phyloP scores from a whole-genome alignment of 2,329 filamentous ascomycete genomes.

The Cadophora sp. region DNA sequence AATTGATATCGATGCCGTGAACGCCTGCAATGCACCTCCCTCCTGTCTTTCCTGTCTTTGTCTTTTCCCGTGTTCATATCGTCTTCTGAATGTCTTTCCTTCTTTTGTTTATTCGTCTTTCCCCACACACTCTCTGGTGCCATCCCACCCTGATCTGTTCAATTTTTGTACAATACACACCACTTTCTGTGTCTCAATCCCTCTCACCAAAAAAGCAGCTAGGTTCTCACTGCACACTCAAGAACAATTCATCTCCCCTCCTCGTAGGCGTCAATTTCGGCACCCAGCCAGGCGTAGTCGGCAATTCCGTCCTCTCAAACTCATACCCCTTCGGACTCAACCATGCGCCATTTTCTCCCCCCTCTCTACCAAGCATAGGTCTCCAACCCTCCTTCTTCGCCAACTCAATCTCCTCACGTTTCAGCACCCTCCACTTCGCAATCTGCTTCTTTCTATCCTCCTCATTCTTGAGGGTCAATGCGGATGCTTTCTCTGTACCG shows the following conservation, averaged over 20 bases:
- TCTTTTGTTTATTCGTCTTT: neutral
- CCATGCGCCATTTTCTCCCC: neutral
- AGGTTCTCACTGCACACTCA: constrained; percentile 56
- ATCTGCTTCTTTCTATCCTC: constrained; percentile 35
- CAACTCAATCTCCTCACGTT: constrained; percentile 32
- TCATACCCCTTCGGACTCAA: constrained; percentile 15
- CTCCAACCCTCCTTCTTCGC: constrained; percentile 40
- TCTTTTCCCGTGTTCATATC: neutral
- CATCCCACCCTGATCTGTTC: too few relatives aligned
- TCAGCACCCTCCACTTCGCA: constrained; percentile 39
- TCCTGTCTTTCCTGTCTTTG: neutral
- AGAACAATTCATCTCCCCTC: constrained; percentile 68
- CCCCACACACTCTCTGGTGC: too few relatives aligned
- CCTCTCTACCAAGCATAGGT: constrained; percentile 31
- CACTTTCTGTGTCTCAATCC: too few relatives aligned
- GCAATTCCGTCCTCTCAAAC: constrained; percentile 43
- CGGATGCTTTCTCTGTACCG: constrained; percentile 55
- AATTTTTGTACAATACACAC: too few relatives aligned
- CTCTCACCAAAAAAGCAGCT: too few relatives aligned
- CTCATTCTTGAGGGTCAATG: constrained; percentile 44
- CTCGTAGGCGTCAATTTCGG: constrained; percentile 71
- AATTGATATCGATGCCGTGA: neutral
- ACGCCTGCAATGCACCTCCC: neutral
- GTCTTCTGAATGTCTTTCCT: neutral
- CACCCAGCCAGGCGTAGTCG: constrained; percentile 63